Conservation (phyloP, 768 basidiomycete species). For the Termitomyces sp. region DNA sequence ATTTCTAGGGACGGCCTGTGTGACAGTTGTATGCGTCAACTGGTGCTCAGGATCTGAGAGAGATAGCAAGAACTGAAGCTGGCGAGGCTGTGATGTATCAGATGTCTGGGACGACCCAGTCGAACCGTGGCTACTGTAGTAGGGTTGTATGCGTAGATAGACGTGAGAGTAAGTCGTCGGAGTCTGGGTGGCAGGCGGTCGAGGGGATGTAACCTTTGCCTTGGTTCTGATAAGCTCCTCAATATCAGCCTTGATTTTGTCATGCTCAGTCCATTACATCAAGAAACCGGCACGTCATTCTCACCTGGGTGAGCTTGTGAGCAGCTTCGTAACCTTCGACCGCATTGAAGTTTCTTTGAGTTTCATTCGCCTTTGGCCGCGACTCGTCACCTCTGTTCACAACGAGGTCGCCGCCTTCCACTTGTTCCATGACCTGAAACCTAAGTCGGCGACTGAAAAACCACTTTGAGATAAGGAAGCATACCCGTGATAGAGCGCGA, state of each 20-base stretch:
- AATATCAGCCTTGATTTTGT: conserved; percentile 61
- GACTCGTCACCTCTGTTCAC: conserved; percentile 83
- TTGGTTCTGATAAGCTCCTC: conserved; percentile 74
- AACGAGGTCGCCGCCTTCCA: conserved; percentile 88
- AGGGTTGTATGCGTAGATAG: conserved; percentile 92
- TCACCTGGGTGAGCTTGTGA: conserved; percentile 80
- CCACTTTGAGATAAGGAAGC: conserved; percentile 21
- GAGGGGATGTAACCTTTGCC: conserved; percentile 31
- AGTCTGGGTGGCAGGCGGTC: conserved; percentile 33
- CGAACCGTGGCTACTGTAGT: conserved; percentile 48
- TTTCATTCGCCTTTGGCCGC: conserved; percentile 57
- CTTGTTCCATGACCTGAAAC: conserved; percentile 85
- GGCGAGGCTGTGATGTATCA: conserved; percentile 39
- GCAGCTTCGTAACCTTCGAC: conserved; percentile 87
- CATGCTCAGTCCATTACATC: neutral
- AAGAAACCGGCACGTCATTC: conserved; percentile 15
- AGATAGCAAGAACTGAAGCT: conserved; percentile 71
- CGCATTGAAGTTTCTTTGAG: conserved; percentile 69
- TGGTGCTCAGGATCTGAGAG: conserved; percentile 79
- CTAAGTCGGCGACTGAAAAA: neutral
- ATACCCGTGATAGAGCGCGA: conserved; percentile 75
- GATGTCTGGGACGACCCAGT: conserved; percentile 28
- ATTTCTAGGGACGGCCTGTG: conserved; percentile 77
- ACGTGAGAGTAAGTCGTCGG: conserved; percentile 87
- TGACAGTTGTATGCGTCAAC: conserved; percentile 72